Evolutionary conservation across 768 basidiomycete genomes (phyloP), one percentile per base, ranked within the genome.

Genomic region (Russula earlei): DNA sequence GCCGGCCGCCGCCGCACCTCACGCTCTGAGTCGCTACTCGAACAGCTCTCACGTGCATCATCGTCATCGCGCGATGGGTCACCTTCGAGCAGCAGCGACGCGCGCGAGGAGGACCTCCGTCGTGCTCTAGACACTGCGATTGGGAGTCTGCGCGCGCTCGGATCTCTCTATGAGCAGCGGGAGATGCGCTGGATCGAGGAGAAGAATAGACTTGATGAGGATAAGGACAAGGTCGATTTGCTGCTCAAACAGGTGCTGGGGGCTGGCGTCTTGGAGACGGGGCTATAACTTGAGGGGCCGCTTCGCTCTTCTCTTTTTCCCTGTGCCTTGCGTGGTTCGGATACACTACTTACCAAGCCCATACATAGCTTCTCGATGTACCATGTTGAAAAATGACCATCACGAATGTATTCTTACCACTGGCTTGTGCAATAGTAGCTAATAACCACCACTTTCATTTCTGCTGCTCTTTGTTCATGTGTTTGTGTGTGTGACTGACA

Each of bases 171-270:
- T 52, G 83, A 83, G 20, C 76, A 83, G 59, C 72, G 86, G 17
- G 85, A 85, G 65, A 74, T 76, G 46, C 72, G 87, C 40, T 86
- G 85, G 81, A 68, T 74, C 37, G 83, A 86, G 15, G 87, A 87
- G 69, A 82, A 88, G 77, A 67, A 74, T 24, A 72, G 78, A 55
- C 74, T 86, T 54, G 72, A 74, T 46, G 81, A 83, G 27, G 88
- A 91, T 54, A 73, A 85, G 14, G 83, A 85, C 63, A 69, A 75
- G 17, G 80, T 89, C 3, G 82, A 84, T 61, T 61, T 86, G 51
- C 68, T 89, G 40, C 68, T 91, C 47, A 72, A 72, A 61, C 85
- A 89, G 68, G 79, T 84, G 4, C 69, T 88, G 20, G 78, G 69
- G 40, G 60, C 55, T 3, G 52, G 52, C 46, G 52, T 53, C 41